Base-by-base conservation (phyloP, 768 basidiomycete genomes). In the Hygrocybe punicea region DNA sequence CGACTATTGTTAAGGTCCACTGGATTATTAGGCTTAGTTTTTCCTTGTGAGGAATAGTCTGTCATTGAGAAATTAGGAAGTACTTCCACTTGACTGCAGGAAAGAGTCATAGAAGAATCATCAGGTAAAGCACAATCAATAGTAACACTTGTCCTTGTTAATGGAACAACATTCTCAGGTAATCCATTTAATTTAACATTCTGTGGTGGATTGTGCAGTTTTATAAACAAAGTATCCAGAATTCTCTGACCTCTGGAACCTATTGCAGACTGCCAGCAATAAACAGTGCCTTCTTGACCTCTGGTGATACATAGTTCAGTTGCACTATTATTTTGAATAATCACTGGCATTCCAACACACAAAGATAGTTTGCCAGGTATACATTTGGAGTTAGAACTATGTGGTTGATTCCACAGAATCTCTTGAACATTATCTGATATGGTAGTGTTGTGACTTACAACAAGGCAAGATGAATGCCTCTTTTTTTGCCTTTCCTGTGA, bases 271-370 rank as follows among this genome's bases (percentile, higher is more conserved):
- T 65, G 45, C 71, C 71, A 73, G 1, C 64, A 65, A 54, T 51
- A 40, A 5, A 73, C 66, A 40, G 42, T 46, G 2, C 56, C 71
- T 55, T 71, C 67, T 60, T 69, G 67, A 3, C 71, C 71, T 52
- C 67, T 67, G 17, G 71, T 72, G 2, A 71, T 69, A 47, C 69
- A 67, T 4, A 67, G 52, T 25, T 71, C 70, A 25, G 69, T 71
- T 4, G 65, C 67, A 39, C 61, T 54, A 62, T 72, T 72, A 47
- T 61, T 58, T 17, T 58, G 42, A 9, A 71, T 60, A 53, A 70
- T 65, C 2, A 73, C 61, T 51, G 71, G 70, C 57, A 72, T 57
- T 4, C 69, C 70, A 45, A 62, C 37, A 55, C 71, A 71, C 2
- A 72, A 57, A 0, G 63, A 59, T 1, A 78, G 57, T 40, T 71